These are phyloP conservation scores for Eucalyptus cloeziana DNA, from an alignment of 345 rosid genomes.

Conservation along the genomic window DNA sequence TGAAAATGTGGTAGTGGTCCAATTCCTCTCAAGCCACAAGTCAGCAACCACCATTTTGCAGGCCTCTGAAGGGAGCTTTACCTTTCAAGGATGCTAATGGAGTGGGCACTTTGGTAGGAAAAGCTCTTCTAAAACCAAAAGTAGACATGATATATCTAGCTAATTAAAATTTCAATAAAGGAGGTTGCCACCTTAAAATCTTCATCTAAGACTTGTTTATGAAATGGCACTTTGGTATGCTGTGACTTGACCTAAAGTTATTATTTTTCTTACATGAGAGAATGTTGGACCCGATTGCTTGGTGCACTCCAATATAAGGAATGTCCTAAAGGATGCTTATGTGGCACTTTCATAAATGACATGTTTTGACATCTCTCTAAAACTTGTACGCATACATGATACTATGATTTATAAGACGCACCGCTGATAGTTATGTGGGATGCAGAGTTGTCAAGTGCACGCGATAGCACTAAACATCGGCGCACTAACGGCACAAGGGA, in stretches of 20 bases:
- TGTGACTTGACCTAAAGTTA: neutral
- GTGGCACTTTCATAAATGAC: neutral
- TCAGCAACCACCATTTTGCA: neutral
- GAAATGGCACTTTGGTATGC: neutral
- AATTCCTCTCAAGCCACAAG: neutral
- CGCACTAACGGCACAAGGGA: conserved; percentile 73
- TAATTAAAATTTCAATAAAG: neutral
- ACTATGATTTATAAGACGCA: neutral
- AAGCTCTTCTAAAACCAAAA: neutral
- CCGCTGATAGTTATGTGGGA: neutral
- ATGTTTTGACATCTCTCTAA: neutral
- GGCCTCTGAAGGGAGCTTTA: neutral
- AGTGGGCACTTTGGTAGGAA: neutral
- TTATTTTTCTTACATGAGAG: neutral
- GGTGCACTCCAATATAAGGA: neutral
- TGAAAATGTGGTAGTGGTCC: neutral
- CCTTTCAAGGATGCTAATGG: neutral
- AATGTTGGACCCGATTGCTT: neutral
- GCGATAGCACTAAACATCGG: conserved; percentile 64
- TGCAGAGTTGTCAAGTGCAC: conserved; percentile 80
- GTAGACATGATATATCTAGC: neutral
- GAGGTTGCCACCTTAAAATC: neutral
- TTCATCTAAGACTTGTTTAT: neutral
- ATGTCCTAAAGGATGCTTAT: neutral
- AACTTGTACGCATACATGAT: neutral